Conservation (phyloP, 805 yeast genomes). For the Barnettozyma californica region DNA sequence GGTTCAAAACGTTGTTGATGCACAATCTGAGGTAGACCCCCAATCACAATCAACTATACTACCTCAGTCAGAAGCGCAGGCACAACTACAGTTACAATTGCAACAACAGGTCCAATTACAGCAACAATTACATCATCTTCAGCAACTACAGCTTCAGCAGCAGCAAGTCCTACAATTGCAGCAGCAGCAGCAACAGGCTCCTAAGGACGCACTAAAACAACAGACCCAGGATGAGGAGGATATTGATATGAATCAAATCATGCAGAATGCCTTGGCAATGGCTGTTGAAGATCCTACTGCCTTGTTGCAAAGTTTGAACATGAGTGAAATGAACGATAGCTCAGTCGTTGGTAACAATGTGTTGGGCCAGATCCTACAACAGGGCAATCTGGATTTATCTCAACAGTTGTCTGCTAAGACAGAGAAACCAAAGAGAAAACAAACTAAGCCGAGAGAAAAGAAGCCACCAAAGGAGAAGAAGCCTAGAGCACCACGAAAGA, state of each 20-base stretch:
- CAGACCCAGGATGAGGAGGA: conserved; percentile 33
- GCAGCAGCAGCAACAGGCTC: conserved; percentile 3
- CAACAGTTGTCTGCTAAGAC: not conserved
- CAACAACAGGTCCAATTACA: conserved; percentile 5
- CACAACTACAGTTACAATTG: not conserved
- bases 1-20: conserved; percentile 50
- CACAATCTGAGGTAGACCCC: conserved; percentile 16
- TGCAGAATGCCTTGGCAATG: conserved; percentile 73
- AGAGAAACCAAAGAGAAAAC: conserved; percentile 14
- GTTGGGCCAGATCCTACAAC: conserved; percentile 22
- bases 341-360: conserved; percentile 6
- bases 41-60: conserved; percentile 3
- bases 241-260: conserved; percentile 63
- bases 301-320: conserved; percentile 33
- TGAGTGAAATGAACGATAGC: conserved; percentile 13
- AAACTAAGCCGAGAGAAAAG: conserved; percentile 16
- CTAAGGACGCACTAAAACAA: not conserved
- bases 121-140: conserved; percentile 6
- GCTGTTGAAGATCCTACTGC: conserved; percentile 60
- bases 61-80: conserved; percentile 2
- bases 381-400: conserved; percentile 17
- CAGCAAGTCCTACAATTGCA: conserved; percentile 1
- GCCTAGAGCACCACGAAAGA: conserved; percentile 25
- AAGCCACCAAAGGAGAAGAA: conserved; percentile 24
- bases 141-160: conserved; percentile 1